A percentile compares a stretch with the other conserved stretches of the same genome.
phyloP scores from a whole-genome alignment of 192 early-diverging fungal genomes.

The Lobosporangium transversale region DNA sequence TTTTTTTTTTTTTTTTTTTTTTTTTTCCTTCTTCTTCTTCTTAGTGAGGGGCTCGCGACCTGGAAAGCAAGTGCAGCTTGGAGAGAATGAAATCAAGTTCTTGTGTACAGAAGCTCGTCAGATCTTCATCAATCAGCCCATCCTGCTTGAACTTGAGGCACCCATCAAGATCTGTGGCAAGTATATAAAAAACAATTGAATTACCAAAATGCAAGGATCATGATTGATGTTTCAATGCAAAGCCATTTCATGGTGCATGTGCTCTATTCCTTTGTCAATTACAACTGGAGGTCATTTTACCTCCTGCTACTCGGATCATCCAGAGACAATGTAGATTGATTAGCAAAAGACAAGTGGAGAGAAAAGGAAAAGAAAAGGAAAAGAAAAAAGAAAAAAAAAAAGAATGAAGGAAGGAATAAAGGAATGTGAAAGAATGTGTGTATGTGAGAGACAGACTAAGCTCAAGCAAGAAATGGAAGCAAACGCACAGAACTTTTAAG shows the following conservation, averaged over 20 bases:
- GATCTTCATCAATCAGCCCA: slow-evolving; percentile 92
- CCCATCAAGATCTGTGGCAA: slow-evolving; percentile 95
- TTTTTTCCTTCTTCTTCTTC: not conserved
- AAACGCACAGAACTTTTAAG: too few species aligned
- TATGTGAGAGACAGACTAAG: too few species aligned
- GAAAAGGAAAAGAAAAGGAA: not conserved
- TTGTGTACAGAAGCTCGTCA: slow-evolving; percentile 92
- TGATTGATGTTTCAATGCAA: too few species aligned
- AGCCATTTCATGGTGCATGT: too few species aligned
- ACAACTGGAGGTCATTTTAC: too few species aligned
- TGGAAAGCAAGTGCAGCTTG: slow-evolving; percentile 94
- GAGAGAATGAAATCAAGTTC: slow-evolving; percentile 92
- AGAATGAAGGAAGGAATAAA: not conserved
- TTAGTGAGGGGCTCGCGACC: slow-evolving; percentile 91
- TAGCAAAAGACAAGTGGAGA: not conserved
- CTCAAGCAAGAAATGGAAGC: too few species aligned
- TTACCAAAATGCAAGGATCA: not conserved
- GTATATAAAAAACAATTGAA: slow-evolving; percentile 7
- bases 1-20: not conserved
- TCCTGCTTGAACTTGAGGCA: slow-evolving; percentile 91
- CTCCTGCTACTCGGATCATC: too few species aligned
- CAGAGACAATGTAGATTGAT: too few species aligned
- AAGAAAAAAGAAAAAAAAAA: not conserved
- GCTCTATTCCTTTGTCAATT: too few species aligned
- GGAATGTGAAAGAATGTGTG: not conserved